A percentile compares a stretch with the other conserved stretches of the same genome.
phyloP scores from a whole-genome alignment of 352 stramenopile genomes.

The Detonula confervacea region DNA sequence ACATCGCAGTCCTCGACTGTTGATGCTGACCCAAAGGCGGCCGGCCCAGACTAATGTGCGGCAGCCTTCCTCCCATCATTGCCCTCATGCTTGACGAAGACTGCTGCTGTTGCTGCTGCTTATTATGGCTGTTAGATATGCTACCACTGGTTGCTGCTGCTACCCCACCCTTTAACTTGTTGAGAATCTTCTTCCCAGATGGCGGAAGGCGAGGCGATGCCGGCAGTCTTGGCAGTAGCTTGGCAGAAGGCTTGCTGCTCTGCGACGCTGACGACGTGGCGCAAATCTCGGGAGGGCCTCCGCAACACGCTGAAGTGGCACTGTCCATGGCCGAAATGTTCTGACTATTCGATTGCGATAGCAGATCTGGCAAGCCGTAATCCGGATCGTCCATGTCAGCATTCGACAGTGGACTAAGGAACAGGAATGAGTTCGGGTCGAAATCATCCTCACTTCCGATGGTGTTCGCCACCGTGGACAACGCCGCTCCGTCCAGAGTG shows the following conservation, averaged over 20 bases:
- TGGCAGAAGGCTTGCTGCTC: background rate
- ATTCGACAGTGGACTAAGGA: slow-evolving; percentile 23
- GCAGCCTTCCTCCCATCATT: too few species aligned
- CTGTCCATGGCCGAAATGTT: too few species aligned
- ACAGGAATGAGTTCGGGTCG: slow-evolving; percentile 23
- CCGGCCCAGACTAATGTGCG: too few species aligned
- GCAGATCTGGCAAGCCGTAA: slow-evolving; percentile 18
- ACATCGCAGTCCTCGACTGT: too few species aligned
- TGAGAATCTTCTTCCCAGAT: slow-evolving; percentile 6
- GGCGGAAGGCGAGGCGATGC: background rate
- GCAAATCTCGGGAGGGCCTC: too few species aligned
- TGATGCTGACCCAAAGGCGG: too few species aligned
- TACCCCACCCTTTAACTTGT: slow-evolving; percentile 6
- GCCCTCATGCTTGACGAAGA: too few species aligned
- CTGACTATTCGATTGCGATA: slow-evolving; percentile 15
- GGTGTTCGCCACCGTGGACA: too few species aligned
- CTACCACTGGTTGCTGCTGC: too few species aligned
- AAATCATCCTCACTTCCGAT: slow-evolving; percentile 8
- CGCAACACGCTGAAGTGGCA: too few species aligned
- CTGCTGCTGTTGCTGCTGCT: too few species aligned
- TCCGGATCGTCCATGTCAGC: slow-evolving; percentile 18
- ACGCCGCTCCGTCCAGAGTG: background rate
- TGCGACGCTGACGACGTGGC: background rate
- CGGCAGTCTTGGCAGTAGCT: background rate
- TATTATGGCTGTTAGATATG: too few species aligned